These are phyloP conservation scores for Craterostigma plantagineum DNA, from an alignment of 257 asterid genomes.

Conservation along the genomic window DNA sequence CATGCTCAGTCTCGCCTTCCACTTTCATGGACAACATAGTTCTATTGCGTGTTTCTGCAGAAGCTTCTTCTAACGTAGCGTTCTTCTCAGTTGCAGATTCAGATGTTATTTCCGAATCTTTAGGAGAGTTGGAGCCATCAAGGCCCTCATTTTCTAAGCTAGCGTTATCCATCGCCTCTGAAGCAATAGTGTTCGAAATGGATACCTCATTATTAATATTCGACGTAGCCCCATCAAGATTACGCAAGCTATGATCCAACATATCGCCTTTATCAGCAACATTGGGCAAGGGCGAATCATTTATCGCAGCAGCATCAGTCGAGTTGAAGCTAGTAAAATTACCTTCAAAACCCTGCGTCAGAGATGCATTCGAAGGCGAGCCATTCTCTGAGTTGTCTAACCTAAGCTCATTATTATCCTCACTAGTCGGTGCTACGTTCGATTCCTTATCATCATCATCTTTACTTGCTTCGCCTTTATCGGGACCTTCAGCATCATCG, in stretches of 20 bases:
- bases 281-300: slow-evolving; percentile 15
- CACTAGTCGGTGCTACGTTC: slow-evolving; percentile 7
- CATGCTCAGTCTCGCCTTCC: slow-evolving; percentile 14
- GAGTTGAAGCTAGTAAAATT: slow-evolving; percentile 14
- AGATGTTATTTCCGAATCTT: too few relatives aligned
- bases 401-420: slow-evolving; percentile 16
- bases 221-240: slow-evolving; percentile 11
- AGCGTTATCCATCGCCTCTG: too few relatives aligned
- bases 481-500: too few relatives aligned
- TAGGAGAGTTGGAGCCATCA: slow-evolving; percentile 12
- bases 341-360: slow-evolving; percentile 13
- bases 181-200: slow-evolving; percentile 7
- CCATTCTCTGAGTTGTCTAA: slow-evolving; percentile 10
- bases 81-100: slow-evolving; percentile 13
- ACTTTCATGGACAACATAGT: slow-evolving; percentile 13
- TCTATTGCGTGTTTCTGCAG: slow-evolving; percentile 14
- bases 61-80: slow-evolving; percentile 5
- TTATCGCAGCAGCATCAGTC: slow-evolving; percentile 14
- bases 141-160: too few relatives aligned
- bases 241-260: slow-evolving; percentile 10
- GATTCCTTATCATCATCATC: too few relatives aligned
- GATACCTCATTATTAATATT: slow-evolving; percentile 16
- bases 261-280: slow-evolving; percentile 15
- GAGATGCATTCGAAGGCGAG: slow-evolving; percentile 17
- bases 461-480: too few relatives aligned